Conservation (phyloP, 768 basidiomycete species). For the Strobilomyces confusus region DNA sequence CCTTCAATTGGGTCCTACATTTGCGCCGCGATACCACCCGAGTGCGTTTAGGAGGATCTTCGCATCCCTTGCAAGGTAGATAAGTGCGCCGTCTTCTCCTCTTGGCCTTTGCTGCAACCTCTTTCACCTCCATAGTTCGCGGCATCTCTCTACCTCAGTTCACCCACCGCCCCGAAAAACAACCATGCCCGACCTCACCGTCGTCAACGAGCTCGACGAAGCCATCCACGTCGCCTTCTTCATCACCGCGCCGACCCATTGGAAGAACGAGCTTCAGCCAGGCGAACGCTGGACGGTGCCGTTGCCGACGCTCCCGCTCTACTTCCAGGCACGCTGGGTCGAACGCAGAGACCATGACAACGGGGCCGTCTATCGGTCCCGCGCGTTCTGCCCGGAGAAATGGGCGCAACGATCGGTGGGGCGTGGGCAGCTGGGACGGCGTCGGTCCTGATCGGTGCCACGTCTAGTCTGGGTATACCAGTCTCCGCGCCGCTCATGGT, state of each 20-base stretch:
- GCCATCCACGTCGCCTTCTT: slow-evolving; percentile 21
- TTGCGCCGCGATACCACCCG: neutral
- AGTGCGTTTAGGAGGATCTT: neutral
- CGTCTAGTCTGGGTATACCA: neutral
- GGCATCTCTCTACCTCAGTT: neutral
- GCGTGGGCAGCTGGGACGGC: slow-evolving; percentile 20
- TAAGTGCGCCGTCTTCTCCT: neutral
- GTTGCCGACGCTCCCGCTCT: slow-evolving; percentile 8
- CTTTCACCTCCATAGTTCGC: neutral
- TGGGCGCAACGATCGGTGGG: slow-evolving; percentile 12
- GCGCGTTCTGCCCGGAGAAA: slow-evolving; percentile 13
- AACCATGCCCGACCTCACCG: slow-evolving; percentile 16
- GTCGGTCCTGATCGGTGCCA: slow-evolving; percentile 13
- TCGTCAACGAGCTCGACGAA: slow-evolving; percentile 18
- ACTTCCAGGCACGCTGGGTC: slow-evolving; percentile 14
- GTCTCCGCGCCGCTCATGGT: slow-evolving; percentile 11
- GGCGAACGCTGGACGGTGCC: slow-evolving; percentile 18
- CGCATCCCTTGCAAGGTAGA: neutral
- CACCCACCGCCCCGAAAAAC: neutral
- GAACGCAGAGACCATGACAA: slow-evolving; percentile 10
- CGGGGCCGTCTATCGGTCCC: slow-evolving; percentile 4
- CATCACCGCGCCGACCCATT: slow-evolving; percentile 4
- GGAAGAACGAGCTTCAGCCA: slow-evolving; percentile 17
- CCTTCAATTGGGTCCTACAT: neutral
- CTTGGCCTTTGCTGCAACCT: neutral